These are phyloP conservation scores for Aspergillus cavernicola DNA, from an alignment of 495 filamentous ascomycete genomes.

Conservation along the genomic window DNA sequence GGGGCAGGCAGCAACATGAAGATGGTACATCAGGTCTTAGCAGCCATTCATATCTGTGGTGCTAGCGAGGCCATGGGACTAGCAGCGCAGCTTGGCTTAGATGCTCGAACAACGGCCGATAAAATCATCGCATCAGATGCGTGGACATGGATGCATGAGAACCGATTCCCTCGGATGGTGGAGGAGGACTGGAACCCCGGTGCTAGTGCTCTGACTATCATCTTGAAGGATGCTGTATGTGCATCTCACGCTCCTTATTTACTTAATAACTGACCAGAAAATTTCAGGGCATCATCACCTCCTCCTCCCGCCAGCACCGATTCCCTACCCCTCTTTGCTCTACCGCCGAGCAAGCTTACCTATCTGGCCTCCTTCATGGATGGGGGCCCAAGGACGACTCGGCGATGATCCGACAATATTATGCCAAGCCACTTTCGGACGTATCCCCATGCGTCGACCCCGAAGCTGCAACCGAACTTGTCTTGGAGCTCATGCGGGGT, in stretches of 20 bases:
- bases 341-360: slow-evolving; percentile 69
- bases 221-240: slow-evolving; percentile 69
- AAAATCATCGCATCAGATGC: slow-evolving; percentile 56
- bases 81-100: slow-evolving; percentile 62
- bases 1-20: slow-evolving; percentile 85
- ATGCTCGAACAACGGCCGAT: slow-evolving; percentile 54
- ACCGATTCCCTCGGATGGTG: slow-evolving; percentile 67
- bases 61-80: slow-evolving; percentile 72
- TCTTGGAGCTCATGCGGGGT: slow-evolving; percentile 55
- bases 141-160: slow-evolving; percentile 80
- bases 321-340: slow-evolving; percentile 69
- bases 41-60: slow-evolving; percentile 70
- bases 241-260: neutral
- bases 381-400: slow-evolving; percentile 68
- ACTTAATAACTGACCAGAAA: neutral
- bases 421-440: slow-evolving; percentile 35
- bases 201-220: slow-evolving; percentile 67
- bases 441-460: slow-evolving; percentile 27
- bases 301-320: slow-evolving; percentile 53
- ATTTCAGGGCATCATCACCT: slow-evolving; percentile 65
- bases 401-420: slow-evolving; percentile 61
- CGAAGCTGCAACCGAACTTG: slow-evolving; percentile 43
- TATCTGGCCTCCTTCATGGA: slow-evolving; percentile 54
- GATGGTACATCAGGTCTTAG: slow-evolving; percentile 80
- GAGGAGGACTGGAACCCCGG: slow-evolving; percentile 62